Evolutionary conservation across 805 yeast species (phyloP).

Genomic region (Schwanniomyces occidentalis): DNA sequence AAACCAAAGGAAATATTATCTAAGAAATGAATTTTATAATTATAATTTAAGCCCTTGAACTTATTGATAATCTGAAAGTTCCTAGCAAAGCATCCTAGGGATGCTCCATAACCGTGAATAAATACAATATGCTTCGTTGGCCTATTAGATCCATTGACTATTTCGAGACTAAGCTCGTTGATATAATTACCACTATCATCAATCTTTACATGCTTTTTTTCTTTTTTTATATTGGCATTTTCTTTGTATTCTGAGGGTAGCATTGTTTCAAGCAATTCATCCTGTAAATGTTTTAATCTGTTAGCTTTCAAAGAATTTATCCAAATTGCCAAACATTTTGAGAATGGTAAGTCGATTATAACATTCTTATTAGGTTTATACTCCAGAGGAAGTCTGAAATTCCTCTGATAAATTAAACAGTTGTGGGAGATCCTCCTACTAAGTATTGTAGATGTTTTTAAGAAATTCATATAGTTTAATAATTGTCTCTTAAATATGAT

Average conservation of each 20-base stretch:
- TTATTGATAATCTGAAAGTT: slow-evolving; percentile 45
- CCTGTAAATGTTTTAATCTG: slow-evolving; percentile 32
- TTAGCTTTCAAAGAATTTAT: slow-evolving; percentile 19
- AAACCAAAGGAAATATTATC: slow-evolving; percentile 54
- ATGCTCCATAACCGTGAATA: slow-evolving; percentile 60
- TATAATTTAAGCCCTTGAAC: slow-evolving; percentile 25
- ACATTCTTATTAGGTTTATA: slow-evolving; percentile 14
- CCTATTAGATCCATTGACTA: slow-evolving; percentile 22
- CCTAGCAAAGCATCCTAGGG: slow-evolving; percentile 56
- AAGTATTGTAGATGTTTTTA: too few relatives aligned
- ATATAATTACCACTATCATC: slow-evolving; percentile 27
- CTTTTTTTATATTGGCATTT: slow-evolving; percentile 22
- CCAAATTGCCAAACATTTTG: slow-evolving; percentile 20
- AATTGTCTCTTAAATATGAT: too few relatives aligned
- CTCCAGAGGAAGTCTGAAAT: slow-evolving; percentile 14
- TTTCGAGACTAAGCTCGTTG: slow-evolving; percentile 35
- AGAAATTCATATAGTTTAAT: too few relatives aligned
- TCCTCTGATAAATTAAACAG: too few relatives aligned
- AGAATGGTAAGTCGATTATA: slow-evolving; percentile 14
- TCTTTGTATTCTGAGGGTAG: slow-evolving; percentile 20
- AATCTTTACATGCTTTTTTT: slow-evolving; percentile 17
- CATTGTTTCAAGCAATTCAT: slow-evolving; percentile 36
- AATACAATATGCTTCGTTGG: slow-evolving; percentile 46
- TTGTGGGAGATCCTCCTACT: too few relatives aligned
- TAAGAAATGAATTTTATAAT: slow-evolving; percentile 49